Percentiles rank a stretch among this genome's conserved stretches.
phyloP scores from a whole-genome alignment of 768 basidiomycete species.

The Boletus eberwhitei region DNA sequence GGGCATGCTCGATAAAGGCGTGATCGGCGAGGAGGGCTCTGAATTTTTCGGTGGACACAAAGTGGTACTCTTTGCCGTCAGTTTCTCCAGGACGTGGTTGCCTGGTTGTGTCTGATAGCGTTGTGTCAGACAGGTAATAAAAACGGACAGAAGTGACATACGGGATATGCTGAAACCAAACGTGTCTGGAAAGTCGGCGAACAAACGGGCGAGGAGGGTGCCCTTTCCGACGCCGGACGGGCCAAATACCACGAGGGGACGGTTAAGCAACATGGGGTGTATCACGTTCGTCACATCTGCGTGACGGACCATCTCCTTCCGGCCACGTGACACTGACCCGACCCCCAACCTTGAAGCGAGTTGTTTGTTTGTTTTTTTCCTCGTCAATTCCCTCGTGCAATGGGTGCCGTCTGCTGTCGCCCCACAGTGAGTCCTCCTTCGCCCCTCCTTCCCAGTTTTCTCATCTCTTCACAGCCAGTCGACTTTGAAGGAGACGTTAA shows the following conservation, averaged over 20 bases:
- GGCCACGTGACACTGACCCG: constrained; percentile 14
- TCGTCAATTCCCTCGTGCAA: constrained; percentile 3
- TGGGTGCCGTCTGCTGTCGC: constrained; percentile 87
- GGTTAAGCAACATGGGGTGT: constrained; percentile 4
- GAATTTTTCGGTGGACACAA: constrained; percentile 72
- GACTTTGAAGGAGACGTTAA: constrained; percentile 96
- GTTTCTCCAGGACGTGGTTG: constrained; percentile 76
- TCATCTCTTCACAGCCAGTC: constrained; percentile 59
- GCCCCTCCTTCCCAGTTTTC: not conserved
- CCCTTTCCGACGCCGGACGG: constrained; percentile 95
- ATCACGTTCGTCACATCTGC: not conserved
- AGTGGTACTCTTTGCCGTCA: constrained; percentile 85
- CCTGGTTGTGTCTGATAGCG: constrained; percentile 78
- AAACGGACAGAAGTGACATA: constrained; percentile 34
- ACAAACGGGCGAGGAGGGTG: constrained; percentile 80
- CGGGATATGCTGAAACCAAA: constrained; percentile 96
- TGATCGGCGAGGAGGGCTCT: constrained; percentile 58
- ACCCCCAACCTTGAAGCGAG: not conserved
- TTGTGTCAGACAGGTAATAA: not conserved
- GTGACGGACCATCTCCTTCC: not conserved
- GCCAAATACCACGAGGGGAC: constrained; percentile 82
- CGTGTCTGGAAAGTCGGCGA: constrained; percentile 73
- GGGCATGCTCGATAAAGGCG: constrained; percentile 92
- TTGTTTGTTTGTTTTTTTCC: constrained; percentile 14
- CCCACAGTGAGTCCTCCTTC: constrained; percentile 52